Conservation (phyloP, 352 stramenopile species). For the Pelagophyceae sp. region DNA sequence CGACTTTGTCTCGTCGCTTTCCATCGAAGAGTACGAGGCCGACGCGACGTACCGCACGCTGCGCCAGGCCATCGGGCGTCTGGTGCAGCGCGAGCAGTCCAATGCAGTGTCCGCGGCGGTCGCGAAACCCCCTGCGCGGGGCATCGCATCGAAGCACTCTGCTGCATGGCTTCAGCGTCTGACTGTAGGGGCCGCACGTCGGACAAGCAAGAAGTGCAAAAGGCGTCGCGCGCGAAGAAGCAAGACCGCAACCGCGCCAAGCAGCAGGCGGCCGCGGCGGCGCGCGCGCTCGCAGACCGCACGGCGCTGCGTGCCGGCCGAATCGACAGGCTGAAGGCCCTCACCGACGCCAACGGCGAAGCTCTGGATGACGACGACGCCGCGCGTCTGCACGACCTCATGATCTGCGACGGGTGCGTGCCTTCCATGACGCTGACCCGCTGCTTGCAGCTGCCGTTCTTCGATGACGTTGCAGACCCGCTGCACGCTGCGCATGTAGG, state of each 20-base stretch:
- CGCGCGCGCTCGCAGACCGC: not conserved
- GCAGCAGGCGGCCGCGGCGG: slow-evolving; percentile 4
- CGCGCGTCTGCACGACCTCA: not conserved
- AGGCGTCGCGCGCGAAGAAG: too few relatives aligned
- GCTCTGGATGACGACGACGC: not conserved
- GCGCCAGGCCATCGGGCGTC: not conserved
- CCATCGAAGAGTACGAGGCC: not conserved
- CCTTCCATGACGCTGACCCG: too few relatives aligned
- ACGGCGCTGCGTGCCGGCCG: not conserved
- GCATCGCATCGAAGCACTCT: too few relatives aligned
- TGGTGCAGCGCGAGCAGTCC: not conserved
- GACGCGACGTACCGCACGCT: not conserved
- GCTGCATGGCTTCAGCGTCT: too few relatives aligned
- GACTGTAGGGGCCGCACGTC: too few relatives aligned
- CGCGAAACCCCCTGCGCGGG: too few relatives aligned
- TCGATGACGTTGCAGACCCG: too few relatives aligned
- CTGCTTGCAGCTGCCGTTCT: too few relatives aligned
- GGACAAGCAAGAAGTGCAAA: too few relatives aligned
- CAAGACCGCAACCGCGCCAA: not conserved
- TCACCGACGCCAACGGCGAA: not conserved
- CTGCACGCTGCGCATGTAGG: too few relatives aligned
- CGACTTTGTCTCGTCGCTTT: not conserved
- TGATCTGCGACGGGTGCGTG: not conserved
- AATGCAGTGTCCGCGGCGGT: not conserved
- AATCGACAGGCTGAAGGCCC: not conserved